These are phyloP conservation scores for Fusarium virguliforme DNA, from an alignment of 2,329 filamentous ascomycete genomes.

Conservation along the genomic window DNA sequence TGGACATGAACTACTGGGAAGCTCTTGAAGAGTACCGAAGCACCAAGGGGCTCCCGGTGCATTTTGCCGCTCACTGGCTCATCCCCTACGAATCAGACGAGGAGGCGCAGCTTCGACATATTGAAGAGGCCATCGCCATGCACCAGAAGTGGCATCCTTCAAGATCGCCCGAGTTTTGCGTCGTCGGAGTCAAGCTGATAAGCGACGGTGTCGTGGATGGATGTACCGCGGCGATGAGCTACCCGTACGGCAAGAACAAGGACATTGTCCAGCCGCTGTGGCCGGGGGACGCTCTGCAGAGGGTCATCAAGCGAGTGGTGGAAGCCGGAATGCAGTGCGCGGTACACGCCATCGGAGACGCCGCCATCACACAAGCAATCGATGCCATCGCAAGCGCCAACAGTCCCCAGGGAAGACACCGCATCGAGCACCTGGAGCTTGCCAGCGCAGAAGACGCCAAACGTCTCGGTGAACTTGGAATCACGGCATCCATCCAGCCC, in stretches of 20 bases:
- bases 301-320: slow-evolving; percentile 70
- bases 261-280: slow-evolving; percentile 68
- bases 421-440: slow-evolving; percentile 78
- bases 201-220: slow-evolving; percentile 77
- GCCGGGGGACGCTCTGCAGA: slow-evolving; percentile 65
- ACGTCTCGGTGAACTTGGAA: slow-evolving; percentile 71
- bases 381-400: slow-evolving; percentile 66
- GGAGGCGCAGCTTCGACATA: slow-evolving; percentile 57
- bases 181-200: slow-evolving; percentile 77
- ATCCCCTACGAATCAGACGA: slow-evolving; percentile 58
- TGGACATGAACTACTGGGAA: slow-evolving; percentile 66
- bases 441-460: slow-evolving; percentile 69
- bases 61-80: slow-evolving; percentile 65
- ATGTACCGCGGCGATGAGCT: slow-evolving; percentile 73
- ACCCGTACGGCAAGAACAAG: slow-evolving; percentile 70
- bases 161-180: slow-evolving; percentile 51
- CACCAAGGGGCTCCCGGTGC: slow-evolving; percentile 57
- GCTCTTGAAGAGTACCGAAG: slow-evolving; percentile 57
- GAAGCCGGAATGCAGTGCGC: slow-evolving; percentile 72
- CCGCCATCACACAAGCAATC: slow-evolving; percentile 71
- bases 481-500: slow-evolving; percentile 73
- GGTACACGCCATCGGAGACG: slow-evolving; percentile 77
- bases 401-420: slow-evolving; percentile 66
- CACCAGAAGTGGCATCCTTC: slow-evolving; percentile 50
- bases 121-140: slow-evolving; percentile 63